Conservation (phyloP, 1,284 basidiomycete genomes). For the Trametes versicolor region DNA sequence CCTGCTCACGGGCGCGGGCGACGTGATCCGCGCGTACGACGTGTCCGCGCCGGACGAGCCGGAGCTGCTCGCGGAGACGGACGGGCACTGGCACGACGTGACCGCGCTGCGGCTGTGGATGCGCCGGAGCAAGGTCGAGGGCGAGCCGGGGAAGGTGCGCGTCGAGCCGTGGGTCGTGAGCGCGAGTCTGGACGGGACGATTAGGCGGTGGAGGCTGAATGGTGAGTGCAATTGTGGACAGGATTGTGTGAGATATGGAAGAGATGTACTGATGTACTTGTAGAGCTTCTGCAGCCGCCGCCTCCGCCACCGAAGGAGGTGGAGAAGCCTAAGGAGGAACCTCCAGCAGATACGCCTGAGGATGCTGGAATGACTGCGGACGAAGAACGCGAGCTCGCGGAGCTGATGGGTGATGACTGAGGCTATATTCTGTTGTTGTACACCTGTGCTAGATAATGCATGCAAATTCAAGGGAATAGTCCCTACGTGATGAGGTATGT, state of each 20-base stretch:
- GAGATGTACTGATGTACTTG: too few species aligned
- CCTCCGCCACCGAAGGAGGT: conserved; percentile 51
- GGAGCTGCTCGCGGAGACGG: conserved; percentile 72
- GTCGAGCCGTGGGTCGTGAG: conserved; percentile 84
- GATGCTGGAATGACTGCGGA: conserved; percentile 66
- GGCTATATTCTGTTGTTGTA: neutral
- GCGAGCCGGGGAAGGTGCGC: conserved; percentile 50
- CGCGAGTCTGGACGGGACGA: conserved; percentile 84
- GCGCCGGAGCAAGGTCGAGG: conserved; percentile 54
- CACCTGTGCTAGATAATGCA: neutral
- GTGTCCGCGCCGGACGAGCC: conserved; percentile 69
- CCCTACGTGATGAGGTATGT: too few species aligned
- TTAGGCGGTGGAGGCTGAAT: conserved; percentile 82
- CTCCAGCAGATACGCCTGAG: conserved; percentile 21
- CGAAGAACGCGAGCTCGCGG: conserved; percentile 83
- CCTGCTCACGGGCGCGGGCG: conserved; percentile 84
- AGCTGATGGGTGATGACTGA: conserved; percentile 72
- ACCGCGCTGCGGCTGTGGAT: conserved; percentile 79
- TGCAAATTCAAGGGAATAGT: neutral
- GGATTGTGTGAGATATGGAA: neutral
- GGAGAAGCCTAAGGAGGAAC: conserved; percentile 36
- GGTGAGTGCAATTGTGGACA: too few species aligned
- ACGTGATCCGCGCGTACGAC: conserved; percentile 81
- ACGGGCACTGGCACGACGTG: conserved; percentile 91
- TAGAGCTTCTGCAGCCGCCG: conserved; percentile 62